These are phyloP conservation scores for Carex myosuroides DNA, from an alignment of 176 grass and related monocot genomes.

Conservation along the genomic window DNA sequence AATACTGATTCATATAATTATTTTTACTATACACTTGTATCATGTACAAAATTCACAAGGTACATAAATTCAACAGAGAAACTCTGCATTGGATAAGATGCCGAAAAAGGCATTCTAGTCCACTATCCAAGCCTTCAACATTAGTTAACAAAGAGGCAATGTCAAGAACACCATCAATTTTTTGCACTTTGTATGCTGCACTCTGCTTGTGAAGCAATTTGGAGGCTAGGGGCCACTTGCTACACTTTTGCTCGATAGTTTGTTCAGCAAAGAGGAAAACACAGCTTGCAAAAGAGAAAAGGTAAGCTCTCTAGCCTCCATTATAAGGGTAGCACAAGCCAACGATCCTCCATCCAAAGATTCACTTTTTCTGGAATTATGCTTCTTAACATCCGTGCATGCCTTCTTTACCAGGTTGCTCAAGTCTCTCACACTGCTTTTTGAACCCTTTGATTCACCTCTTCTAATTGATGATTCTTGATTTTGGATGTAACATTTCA, in stretches of 20 bases:
- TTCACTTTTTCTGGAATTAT: conserved; percentile 23
- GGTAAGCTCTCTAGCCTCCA: conserved; percentile 9
- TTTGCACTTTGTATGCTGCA: neutral
- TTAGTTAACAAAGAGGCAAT: neutral
- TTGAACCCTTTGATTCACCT: conserved; percentile 21
- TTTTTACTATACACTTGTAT: neutral
- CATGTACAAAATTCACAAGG: neutral
- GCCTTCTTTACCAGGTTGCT: conserved; percentile 34
- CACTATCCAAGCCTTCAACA: neutral
- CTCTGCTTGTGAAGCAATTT: neutral
- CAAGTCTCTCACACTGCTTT: conserved; percentile 32
- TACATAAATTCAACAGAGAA: conserved; percentile 8
- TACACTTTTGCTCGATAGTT: neutral
- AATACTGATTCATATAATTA: too few relatives aligned
- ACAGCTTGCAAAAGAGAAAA: neutral
- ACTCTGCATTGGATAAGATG: conserved; percentile 17
- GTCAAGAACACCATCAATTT: neutral
- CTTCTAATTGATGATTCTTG: conserved; percentile 28
- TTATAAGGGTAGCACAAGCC: neutral
- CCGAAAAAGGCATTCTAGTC: conserved; percentile 18
- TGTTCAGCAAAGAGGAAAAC: neutral
- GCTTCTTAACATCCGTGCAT: conserved; percentile 37
- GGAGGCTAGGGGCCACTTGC: neutral
- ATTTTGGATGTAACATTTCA: conserved; percentile 37
- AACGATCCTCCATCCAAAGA: conserved; percentile 7